Percentiles rank a stretch among this genome's conserved stretches.
Evolutionary conservation across 768 basidiomycete species (phyloP).

Genomic region (Gelatoporia subvermispora): DNA sequence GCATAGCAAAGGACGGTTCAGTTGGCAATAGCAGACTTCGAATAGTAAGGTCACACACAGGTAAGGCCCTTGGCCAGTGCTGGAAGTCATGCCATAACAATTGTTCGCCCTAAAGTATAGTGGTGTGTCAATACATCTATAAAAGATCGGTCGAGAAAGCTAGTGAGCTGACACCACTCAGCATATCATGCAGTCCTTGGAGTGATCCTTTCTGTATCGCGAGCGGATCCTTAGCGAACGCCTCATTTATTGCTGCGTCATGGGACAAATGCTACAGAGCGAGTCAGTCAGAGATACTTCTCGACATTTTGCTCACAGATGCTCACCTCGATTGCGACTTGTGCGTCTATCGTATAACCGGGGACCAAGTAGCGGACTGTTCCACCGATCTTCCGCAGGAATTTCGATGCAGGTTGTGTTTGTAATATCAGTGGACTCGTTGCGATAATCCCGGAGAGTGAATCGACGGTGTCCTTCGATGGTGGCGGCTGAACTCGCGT

Average conservation of each 20-base stretch:
- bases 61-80: conserved; percentile 62
- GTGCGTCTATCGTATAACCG: conserved; percentile 47
- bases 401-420: conserved; percentile 42
- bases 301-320: no score
- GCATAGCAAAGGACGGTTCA: background rate
- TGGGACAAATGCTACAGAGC: conserved; percentile 52
- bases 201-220: conserved; percentile 47
- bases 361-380: conserved; percentile 46
- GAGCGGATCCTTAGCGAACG: conserved; percentile 50
- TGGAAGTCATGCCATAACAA: conserved; percentile 42
- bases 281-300: no score
- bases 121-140: background rate
- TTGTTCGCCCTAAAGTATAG: conserved; percentile 49
- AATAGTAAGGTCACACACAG: conserved; percentile 38
- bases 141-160: background rate
- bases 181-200: conserved; percentile 18
- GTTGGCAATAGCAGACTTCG: conserved; percentile 3
- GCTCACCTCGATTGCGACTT: conserved; percentile 43
- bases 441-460: conserved; percentile 57
- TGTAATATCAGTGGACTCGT: conserved; percentile 62
- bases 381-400: conserved; percentile 49
- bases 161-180: conserved; percentile 22
- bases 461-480: conserved; percentile 29
- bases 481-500: conserved; percentile 32
- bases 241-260: conserved; percentile 45